These are phyloP conservation scores for Aspergillus sp. DNA, from an alignment of 2,329 filamentous ascomycete genomes.

Conservation along the genomic window DNA sequence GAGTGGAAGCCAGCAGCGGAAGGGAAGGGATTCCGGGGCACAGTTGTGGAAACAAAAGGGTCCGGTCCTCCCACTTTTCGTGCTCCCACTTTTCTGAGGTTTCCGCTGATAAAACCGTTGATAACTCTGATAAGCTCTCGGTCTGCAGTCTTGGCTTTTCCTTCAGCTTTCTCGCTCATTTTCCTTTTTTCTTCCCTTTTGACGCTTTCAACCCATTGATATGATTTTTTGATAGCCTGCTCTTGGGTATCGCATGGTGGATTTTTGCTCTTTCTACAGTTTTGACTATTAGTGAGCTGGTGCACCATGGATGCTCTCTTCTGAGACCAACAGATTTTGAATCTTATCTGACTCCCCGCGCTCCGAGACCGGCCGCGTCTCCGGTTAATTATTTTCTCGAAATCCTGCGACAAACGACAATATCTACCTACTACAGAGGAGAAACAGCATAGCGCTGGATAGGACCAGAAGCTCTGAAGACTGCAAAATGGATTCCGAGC, in stretches of 20 bases:
- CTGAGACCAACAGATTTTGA: neutral
- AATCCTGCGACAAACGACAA: neutral
- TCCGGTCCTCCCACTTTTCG: neutral
- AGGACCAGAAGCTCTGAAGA: neutral
- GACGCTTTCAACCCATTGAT: neutral
- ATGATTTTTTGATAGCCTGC: neutral
- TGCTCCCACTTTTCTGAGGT: neutral
- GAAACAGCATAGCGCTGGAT: neutral
- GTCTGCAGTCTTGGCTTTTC: conserved; percentile 10
- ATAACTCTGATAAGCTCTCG: conserved; percentile 3
- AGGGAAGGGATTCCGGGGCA: no score
- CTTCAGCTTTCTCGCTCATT: conserved; percentile 1
- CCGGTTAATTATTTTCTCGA: neutral
- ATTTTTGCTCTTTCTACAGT: neutral
- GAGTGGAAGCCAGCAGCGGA: no score
- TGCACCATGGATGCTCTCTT: neutral
- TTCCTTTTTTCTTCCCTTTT: neutral
- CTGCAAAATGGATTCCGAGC: conserved; percentile 18
- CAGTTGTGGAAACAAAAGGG: no score
- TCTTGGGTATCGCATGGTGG: neutral
- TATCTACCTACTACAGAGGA: neutral
- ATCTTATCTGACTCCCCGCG: neutral
- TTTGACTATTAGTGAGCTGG: neutral
- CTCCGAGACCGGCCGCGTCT: neutral
- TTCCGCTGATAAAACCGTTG: neutral